phyloP scores from a whole-genome alignment of 176 grass and related monocot species.

The bread wheat (Triticum aestivum) region IWGSC_CS_RefSeq_v2.1 NC_057805.1:45391777-45392276 shows the following conservation, averaged over 20 bases:
- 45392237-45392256: slow-evolving; percentile 29
- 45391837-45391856: slow-evolving; percentile 3
- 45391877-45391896: slow-evolving; percentile 5
- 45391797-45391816: background rate
- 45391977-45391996: background rate
- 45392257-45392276: slow-evolving; percentile 30
- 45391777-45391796: background rate
- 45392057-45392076: slow-evolving; percentile 28
- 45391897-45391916: background rate
- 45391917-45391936: background rate
- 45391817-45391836: slow-evolving; percentile 14
- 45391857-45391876: background rate
- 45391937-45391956: background rate
- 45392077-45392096: slow-evolving; percentile 17
- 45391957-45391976: background rate
- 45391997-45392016: background rate
- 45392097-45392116: slow-evolving; percentile 22
- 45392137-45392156: too few relatives aligned
- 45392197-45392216: background rate
- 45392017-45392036: slow-evolving; percentile 19
- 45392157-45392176: background rate
- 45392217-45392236: background rate
- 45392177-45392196: too few relatives aligned
- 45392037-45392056: slow-evolving; percentile 34
- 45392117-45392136: slow-evolving; percentile 21